Evolutionary conservation across 169 alveolate genomes (phyloP).

Genomic region (Plasmodium yoelii): DNA sequence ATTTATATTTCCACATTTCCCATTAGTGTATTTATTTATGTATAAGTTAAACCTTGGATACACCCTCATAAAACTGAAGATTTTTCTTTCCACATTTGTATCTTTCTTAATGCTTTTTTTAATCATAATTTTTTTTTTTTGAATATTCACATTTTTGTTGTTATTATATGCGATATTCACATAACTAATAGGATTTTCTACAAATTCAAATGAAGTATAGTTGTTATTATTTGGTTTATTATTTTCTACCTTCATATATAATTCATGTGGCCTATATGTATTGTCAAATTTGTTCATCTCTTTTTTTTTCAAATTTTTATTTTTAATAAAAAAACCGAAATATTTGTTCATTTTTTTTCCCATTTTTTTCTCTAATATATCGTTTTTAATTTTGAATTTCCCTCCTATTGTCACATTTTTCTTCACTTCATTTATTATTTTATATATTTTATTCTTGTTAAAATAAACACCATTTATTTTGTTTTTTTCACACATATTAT

Average conservation of each 20-base stretch:
- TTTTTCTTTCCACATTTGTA: neutral
- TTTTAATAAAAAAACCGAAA: slow-evolving; percentile 10
- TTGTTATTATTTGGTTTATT: neutral
- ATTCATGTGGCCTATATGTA: neutral
- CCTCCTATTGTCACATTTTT: slow-evolving; percentile 50
- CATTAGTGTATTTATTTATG: neutral
- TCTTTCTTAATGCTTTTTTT: neutral
- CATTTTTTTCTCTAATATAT: slow-evolving; percentile 17
- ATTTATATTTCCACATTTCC: neutral
- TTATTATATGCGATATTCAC: neutral
- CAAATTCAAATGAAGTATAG: neutral
- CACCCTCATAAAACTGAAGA: no score
- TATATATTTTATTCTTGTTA: slow-evolving; percentile 18
- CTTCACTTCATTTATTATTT: slow-evolving; percentile 48
- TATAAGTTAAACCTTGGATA: neutral
- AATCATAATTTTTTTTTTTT: neutral
- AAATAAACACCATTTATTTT: slow-evolving; percentile 16
- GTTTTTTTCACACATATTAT: neutral
- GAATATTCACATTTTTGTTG: neutral
- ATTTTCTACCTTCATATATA: neutral
- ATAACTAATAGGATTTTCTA: no score
- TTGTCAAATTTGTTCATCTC: neutral
- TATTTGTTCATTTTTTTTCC: slow-evolving; percentile 26
- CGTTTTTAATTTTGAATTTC: slow-evolving; percentile 18
- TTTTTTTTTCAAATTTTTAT: neutral